Conservation (phyloP, 192 early-diverging fungal species). For the Thamnidium elegans region DNA sequence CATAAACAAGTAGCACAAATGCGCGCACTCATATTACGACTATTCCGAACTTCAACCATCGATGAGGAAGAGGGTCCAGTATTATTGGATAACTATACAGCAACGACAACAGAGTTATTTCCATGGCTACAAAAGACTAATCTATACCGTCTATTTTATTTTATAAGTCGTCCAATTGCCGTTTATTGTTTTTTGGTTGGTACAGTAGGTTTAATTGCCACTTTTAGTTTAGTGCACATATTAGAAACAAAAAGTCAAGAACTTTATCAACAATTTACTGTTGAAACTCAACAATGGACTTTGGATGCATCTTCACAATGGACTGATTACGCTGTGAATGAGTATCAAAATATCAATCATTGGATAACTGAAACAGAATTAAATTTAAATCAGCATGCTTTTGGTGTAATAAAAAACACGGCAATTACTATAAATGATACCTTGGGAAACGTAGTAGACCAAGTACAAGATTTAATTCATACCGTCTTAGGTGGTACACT, state of each 20-base stretch:
- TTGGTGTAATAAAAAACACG: slow-evolving; percentile 19
- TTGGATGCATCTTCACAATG: neutral
- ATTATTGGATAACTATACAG: too few relatives aligned
- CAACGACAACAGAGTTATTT: too few relatives aligned
- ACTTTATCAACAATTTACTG: neutral
- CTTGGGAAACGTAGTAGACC: slow-evolving; percentile 10
- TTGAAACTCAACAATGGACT: neutral
- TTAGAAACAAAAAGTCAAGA: neutral
- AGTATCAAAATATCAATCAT: slow-evolving; percentile 6
- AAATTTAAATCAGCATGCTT: slow-evolving; percentile 19
- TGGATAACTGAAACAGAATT: slow-evolving; percentile 27
- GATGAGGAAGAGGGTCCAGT: too few relatives aligned
- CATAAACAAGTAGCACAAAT: too few relatives aligned
- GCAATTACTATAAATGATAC: slow-evolving; percentile 27
- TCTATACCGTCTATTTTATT: neutral
- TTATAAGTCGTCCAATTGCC: slow-evolving; percentile 6
- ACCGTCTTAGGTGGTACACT: slow-evolving; percentile 25
- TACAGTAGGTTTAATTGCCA: neutral
- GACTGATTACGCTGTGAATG: neutral
- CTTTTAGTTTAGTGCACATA: neutral
- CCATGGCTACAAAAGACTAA: neutral
- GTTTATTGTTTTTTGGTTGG: slow-evolving; percentile 11
- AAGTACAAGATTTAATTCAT: slow-evolving; percentile 11
- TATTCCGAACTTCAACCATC: too few relatives aligned
- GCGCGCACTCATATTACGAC: too few relatives aligned